phyloP scores from a whole-genome alignment of 139 green algal genomes.

The Closterium sp. region DNA sequence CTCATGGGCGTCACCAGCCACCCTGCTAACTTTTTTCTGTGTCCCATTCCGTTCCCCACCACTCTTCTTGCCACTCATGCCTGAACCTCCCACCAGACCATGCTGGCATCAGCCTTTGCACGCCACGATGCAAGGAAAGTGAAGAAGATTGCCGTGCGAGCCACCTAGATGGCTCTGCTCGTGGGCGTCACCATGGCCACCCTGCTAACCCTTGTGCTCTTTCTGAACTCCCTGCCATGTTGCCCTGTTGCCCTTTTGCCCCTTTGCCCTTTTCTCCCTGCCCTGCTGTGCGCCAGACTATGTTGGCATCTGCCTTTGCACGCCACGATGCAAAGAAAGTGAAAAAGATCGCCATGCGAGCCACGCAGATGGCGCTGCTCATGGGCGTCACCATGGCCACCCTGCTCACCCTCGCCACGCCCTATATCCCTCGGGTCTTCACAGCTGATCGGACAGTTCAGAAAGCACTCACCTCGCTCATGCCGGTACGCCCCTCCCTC shows the following conservation, averaged over 20 bases:
- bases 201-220: too few species aligned
- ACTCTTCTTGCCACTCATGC: too few species aligned
- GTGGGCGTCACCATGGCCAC: constrained; percentile 37
- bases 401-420: constrained; percentile 21
- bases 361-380: constrained; percentile 36
- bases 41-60: too few species aligned
- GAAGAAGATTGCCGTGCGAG: background rate
- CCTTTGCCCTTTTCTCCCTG: background rate
- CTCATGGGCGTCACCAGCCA: too few species aligned
- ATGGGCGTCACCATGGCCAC: constrained; percentile 38
- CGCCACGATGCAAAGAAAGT: background rate
- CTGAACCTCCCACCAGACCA: constrained; percentile 26
- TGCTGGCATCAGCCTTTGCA: constrained; percentile 40
- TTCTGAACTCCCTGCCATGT: too few species aligned
- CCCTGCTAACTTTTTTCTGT: too few species aligned
- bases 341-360: background rate
- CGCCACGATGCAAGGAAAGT: constrained; percentile 1
- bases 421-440: constrained; percentile 36
- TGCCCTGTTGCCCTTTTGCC: background rate
- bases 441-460: constrained; percentile 44
- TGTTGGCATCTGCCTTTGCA: constrained; percentile 42
- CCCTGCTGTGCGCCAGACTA: constrained; percentile 19
- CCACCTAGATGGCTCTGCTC: constrained; percentile 24
- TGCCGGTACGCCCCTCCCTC: too few species aligned
- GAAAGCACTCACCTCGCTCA: background rate